Conservation (phyloP, 1,284 basidiomycete species). For the Anthracocystis walkeri region DNA sequence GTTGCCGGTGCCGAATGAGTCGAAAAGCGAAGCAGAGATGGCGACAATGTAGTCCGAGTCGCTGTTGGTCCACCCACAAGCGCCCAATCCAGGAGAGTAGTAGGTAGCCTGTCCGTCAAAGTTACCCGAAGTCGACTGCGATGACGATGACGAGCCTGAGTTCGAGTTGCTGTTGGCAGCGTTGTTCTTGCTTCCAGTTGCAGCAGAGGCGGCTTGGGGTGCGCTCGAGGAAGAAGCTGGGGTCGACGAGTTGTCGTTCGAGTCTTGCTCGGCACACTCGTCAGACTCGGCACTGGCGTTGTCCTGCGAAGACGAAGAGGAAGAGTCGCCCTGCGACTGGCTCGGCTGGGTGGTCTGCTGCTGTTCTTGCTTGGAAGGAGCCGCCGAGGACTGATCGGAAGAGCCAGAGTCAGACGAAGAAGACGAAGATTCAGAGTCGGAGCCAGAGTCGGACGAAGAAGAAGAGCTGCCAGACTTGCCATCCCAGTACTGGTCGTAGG, state of each 20-base stretch:
- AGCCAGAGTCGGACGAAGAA: slow-evolving; percentile 62
- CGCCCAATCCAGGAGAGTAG: slow-evolving; percentile 62
- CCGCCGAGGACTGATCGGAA: slow-evolving; percentile 24
- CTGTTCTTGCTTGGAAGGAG: slow-evolving; percentile 13
- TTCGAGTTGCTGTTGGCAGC: slow-evolving; percentile 14
- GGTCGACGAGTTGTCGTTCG: not conserved
- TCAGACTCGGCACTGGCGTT: slow-evolving; percentile 21
- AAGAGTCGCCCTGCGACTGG: not conserved
- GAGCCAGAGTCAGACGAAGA: slow-evolving; percentile 67
- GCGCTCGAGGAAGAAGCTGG: slow-evolving; percentile 11
- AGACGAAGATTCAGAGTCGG: slow-evolving; percentile 67
- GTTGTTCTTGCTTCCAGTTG: slow-evolving; percentile 37
- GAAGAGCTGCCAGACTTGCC: slow-evolving; percentile 35
- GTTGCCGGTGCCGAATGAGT: slow-evolving; percentile 57
- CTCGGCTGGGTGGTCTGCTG: slow-evolving; percentile 10
- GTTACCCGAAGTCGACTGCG: slow-evolving; percentile 61
- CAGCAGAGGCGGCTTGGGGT: slow-evolving; percentile 23
- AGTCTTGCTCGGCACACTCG: slow-evolving; percentile 26
- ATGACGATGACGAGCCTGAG: slow-evolving; percentile 64
- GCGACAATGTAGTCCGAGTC: slow-evolving; percentile 64
- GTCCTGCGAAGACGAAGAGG: slow-evolving; percentile 15
- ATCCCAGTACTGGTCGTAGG: slow-evolving; percentile 47
- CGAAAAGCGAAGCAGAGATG: slow-evolving; percentile 54
- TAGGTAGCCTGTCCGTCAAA: slow-evolving; percentile 66
- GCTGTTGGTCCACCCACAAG: slow-evolving; percentile 57